Base-by-base conservation (phyloP, 177 flowering plant species). In the Vitis hybrid region DNA sequence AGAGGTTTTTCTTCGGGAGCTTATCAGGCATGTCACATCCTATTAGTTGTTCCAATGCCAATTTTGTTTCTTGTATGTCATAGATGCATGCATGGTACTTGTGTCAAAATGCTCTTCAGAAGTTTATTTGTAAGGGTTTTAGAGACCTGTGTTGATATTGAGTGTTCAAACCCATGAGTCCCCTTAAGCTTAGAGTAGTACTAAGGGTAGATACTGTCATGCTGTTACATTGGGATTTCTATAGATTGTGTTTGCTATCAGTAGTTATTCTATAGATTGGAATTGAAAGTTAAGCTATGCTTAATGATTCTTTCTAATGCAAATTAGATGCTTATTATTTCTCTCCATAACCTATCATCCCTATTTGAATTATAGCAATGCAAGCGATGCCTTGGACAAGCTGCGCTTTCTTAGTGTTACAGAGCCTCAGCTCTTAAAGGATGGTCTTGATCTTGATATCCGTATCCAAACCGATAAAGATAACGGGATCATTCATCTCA, bases 301-400 rank as follows among this genome's bases (percentile, higher is more conserved):
- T 10, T 24, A 6, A 27, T 69, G 49, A 4, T 14, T 6, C 52
- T 63, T 55, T 63, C n/a, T 55, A 63, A 12, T 71, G 62, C 15
- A 3, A 12, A 54, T 21, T 0, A 52, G 15, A 14, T 55, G 57
- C 57, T 55, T 15, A 55, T 55, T 14, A 14, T 6, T 55, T 55
- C 57, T 14, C 15, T 3, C 6, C 16, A 13, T 55, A 14, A 55
- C 7, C 16, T 55, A 16, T 3, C 16, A 55, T 14, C 6, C 57
- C 7, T 55, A 55, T 32, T 54, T 52, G 69, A 30, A 61, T 50
- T 19, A n/a, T 90, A 93, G 99, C 82, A 95, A 95, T 87, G 99
- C 99, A 75, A 95, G 99, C 82, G 99, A 95, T 87, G 99, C 99
- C 11, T 70, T 95, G 84, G 98, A 95, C 86, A 95, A 95, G 86